Base-by-base conservation (phyloP, 805 yeast species). In the Saturnispora saitoi region DNA sequence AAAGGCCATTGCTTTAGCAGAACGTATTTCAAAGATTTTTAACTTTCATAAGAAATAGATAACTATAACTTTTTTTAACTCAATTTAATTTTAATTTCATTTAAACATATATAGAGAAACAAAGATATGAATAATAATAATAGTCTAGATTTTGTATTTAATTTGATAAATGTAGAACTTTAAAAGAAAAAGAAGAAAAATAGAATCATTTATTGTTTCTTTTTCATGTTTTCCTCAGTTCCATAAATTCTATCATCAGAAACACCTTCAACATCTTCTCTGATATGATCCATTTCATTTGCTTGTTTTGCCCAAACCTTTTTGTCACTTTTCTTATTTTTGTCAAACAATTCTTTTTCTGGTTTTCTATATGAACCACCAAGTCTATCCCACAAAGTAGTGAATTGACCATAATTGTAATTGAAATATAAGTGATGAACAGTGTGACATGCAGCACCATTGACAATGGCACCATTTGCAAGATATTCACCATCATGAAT, bases 371-470 rank as follows among this genome's bases (percentile, higher is more conserved):
- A 90, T 26, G 95, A 80, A 42, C 89, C 85, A 46, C 98, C 98
- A 50, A 93, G 70, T 70, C 99, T 83, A 67, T 93, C 99, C 99
- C 99, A 93, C 56, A 93, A 72, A 15, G 99, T 93, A 42, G 98
- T 90, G 72, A 91, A 93, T 70, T 93, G 99, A 36, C 99, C 99
- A 64, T 90, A 93, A 73, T 93, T 93, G 71, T 93, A 93, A 75
- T 91, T 91, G 80, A 93, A 93, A 70, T 93, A 93, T 58, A 93
- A 70, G 65, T 93, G 99, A 69, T 93, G 99, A 43, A 91, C 81
- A 1, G 99, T 90, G 71, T 93, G 99, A 68, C 98, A 91, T 5
- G 99, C 99, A 15, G 98, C 90, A 60, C 99, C 99, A 68, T 93
- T 93, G 56, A 93, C 84, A 50, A 88, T 77, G 6, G 97, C 96